Percentiles rank a stretch among this genome's conserved stretches.
phyloP scores from a whole-genome alignment of 2,329 filamentous ascomycete genomes.

The Aspergillus amoenus region DNA sequence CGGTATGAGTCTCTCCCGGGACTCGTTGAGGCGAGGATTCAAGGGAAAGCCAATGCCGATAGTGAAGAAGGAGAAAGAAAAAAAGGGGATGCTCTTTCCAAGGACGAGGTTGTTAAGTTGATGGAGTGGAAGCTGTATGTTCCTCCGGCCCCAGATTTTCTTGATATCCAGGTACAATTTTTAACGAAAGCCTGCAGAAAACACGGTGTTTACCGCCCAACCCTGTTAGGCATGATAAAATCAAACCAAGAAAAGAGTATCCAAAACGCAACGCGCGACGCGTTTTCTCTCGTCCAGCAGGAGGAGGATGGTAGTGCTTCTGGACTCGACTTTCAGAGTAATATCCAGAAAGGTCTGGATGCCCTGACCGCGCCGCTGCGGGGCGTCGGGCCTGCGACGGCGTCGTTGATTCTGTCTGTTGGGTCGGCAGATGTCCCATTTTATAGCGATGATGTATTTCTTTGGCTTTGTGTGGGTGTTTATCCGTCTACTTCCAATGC shows the following conservation, averaged over 20 bases:
- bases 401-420: constrained; percentile 42
- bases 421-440: constrained; percentile 36
- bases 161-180: constrained; percentile 17
- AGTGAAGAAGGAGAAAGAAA: constrained; percentile 9
- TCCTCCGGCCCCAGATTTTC: neutral
- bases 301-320: neutral
- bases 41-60: no score
- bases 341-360: constrained; percentile 34
- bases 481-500: neutral
- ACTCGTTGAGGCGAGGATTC: constrained; percentile 18
- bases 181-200: constrained; percentile 25
- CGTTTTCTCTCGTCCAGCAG: constrained; percentile 18
- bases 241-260: constrained; percentile 32
- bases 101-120: constrained; percentile 36
- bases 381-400: constrained; percentile 45
- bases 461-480: constrained; percentile 36
- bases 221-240: constrained; percentile 41
- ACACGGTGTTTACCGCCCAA: constrained; percentile 41
- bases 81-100: constrained; percentile 25
- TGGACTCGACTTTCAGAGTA: neutral
- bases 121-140: constrained; percentile 49
- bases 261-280: constrained; percentile 26
- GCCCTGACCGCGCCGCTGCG: constrained; percentile 35
- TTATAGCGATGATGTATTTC: constrained; percentile 44
- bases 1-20: constrained; percentile 37